These are phyloP conservation scores for Calocybe gambosa DNA, from an alignment of 1,284 basidiomycete species.

Conservation along the genomic window DNA sequence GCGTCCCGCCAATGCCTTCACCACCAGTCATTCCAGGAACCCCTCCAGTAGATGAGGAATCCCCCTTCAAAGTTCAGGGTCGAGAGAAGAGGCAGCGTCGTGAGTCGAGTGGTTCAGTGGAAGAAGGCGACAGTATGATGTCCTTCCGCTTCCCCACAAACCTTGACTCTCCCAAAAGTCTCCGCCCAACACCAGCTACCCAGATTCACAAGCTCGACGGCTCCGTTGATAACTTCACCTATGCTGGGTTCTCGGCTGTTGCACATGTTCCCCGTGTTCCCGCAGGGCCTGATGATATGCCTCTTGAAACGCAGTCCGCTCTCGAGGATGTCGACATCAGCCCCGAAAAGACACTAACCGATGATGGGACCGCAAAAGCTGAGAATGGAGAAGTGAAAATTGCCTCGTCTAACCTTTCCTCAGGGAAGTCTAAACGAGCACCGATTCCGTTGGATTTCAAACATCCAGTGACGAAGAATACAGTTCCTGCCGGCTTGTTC, in stretches of 20 bases:
- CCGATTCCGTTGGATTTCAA: constrained; percentile 80
- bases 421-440: constrained; percentile 53
- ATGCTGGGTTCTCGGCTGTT: constrained; percentile 47
- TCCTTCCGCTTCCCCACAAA: constrained; percentile 70
- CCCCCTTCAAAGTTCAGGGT: constrained; percentile 44
- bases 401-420: constrained; percentile 23
- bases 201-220: constrained; percentile 32
- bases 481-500: constrained; percentile 77
- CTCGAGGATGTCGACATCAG: constrained; percentile 3
- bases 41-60: constrained; percentile 17
- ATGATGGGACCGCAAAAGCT: constrained; percentile 26
- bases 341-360: constrained; percentile 18
- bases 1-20: constrained; percentile 49
- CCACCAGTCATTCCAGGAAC: constrained; percentile 13
- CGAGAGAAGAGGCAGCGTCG: constrained; percentile 70
- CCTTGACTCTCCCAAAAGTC: constrained; percentile 42
- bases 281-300: constrained; percentile 13
- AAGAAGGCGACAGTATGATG: constrained; percentile 54
- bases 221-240: constrained; percentile 60
- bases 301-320: constrained; percentile 1
- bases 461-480: constrained; percentile 63
- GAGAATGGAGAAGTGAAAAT: constrained; percentile 23
- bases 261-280: constrained; percentile 31
- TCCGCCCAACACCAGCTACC: constrained; percentile 28
- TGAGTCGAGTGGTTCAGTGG: constrained; percentile 35